Conservation (phyloP, 2,329 filamentous ascomycete genomes). For the Paraphoma chrysanthemicola region DNA sequence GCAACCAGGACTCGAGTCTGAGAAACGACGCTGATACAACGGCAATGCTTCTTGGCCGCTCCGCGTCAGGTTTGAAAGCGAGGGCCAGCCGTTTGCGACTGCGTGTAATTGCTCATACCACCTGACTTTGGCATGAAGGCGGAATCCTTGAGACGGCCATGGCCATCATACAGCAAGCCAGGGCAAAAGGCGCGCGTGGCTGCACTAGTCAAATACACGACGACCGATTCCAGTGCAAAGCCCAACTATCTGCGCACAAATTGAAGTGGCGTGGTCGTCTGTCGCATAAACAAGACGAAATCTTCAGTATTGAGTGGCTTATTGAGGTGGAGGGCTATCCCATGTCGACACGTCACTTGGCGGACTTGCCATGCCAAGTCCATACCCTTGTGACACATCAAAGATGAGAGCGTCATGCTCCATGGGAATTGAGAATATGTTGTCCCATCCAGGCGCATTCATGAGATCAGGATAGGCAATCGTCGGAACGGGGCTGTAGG, state of each 20-base stretch:
- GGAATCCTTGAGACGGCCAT: too few species aligned
- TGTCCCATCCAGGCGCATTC: constrained; percentile 36
- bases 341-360: constrained; percentile 24
- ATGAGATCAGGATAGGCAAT: constrained; percentile 36
- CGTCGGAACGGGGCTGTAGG: constrained; percentile 22
- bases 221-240: too few species aligned
- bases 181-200: too few species aligned
- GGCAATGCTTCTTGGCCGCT: constrained; percentile 13
- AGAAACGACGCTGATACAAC: constrained; percentile 25
- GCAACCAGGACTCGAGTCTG: constrained; percentile 16
- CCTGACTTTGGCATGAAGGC: background rate
- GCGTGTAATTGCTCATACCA: background rate
- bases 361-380: constrained; percentile 29
- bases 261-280: background rate
- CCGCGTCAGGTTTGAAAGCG: background rate
- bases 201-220: too few species aligned
- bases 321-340: constrained; percentile 17
- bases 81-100: background rate
- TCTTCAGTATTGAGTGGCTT: background rate
- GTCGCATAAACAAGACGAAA: background rate
- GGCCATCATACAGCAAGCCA: too few species aligned
- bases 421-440: constrained; percentile 38
- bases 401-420: constrained; percentile 27
- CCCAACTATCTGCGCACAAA: too few species aligned
- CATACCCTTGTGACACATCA: constrained; percentile 25